Base-by-base conservation (phyloP, 257 asterid species). In the Nicotiana benthamiana region DNA sequence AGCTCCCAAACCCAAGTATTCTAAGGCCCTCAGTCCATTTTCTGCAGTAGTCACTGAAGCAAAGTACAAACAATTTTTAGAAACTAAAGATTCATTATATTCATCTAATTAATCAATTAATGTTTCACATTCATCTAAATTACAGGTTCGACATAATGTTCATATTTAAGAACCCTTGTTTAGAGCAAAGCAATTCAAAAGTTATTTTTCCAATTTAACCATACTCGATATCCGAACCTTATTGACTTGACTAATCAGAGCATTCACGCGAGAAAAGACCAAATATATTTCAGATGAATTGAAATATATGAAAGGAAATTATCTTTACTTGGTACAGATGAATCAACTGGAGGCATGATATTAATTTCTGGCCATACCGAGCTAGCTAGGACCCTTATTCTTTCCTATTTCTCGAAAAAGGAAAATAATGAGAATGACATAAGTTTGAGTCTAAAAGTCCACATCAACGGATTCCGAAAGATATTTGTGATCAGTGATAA, bases 11-110 rank as follows among this genome's bases (percentile, higher is more conserved):
- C 90, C 91, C 77, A 90, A 84, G 82, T 87, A 90, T 87, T 90
- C 92, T 82, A 90, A 86, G 24, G 94, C 94, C 72, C 92, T 90
- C 78, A 84, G 48, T 22, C 88, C 94, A 64, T 88, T 88, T 66
- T 90, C 92, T 79, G 94, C 94, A 24, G 94, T 90, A 46, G 94
- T 90, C 84, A 90, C 94, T 90, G 85, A 78, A 83, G 24, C 11
- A 75, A 78, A 59, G 3, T 32, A 84, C 54, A 13, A 53, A n/a
- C n/a, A 53, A 51, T 26, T 62, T 20, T 51, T 57, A 75, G 28
- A 34, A 66, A 18, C 53, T 36, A 67, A 18, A 66, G 52, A n/a
- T n/a, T n/a, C n/a, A n/a, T n/a, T n/a, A n/a, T n/a, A 60, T 48
- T 16, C 48, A 61, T 36, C 56, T 11, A 4, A 40, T n/a, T 48